Conservation (phyloP, 768 basidiomycete species). For the Omphalotus guepiniiformis region DNA sequence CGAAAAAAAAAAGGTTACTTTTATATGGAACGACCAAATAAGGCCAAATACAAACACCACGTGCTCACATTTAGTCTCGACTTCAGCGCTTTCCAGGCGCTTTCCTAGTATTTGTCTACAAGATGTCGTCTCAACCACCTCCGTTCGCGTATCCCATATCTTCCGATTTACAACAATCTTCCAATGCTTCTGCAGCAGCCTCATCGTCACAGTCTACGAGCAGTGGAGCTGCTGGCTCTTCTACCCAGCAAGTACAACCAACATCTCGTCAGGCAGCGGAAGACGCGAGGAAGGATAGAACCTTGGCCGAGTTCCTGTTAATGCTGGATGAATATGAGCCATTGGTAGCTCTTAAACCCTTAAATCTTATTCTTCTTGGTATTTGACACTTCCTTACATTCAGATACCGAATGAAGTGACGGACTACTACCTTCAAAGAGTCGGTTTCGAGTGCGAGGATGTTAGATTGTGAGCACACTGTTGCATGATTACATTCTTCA, state of each 20-base stretch:
- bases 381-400: neutral
- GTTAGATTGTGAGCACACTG: slow-evolving; percentile 67
- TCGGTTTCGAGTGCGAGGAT: slow-evolving; percentile 95
- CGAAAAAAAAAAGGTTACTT: too few species aligned
- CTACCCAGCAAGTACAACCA: slow-evolving; percentile 19
- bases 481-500: slow-evolving; percentile 9
- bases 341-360: slow-evolving; percentile 48
- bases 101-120: too few species aligned
- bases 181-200: slow-evolving; percentile 16
- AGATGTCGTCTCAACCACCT: too few species aligned
- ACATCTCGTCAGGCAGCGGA: slow-evolving; percentile 70
- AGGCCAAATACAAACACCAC: too few species aligned
- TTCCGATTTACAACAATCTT: slow-evolving; percentile 6
- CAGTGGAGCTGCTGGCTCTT: neutral
- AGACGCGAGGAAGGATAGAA: slow-evolving; percentile 84
- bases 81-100: too few species aligned
- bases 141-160: slow-evolving; percentile 4
- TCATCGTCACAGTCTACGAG: slow-evolving; percentile 29
- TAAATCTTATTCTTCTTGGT: neutral
- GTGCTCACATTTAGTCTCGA: too few species aligned
- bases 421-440: slow-evolving; percentile 92
- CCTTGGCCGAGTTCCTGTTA: slow-evolving; percentile 87
- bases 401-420: slow-evolving; percentile 98
- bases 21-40: too few species aligned
- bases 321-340: slow-evolving; percentile 98